Evolutionary conservation across 1,139 yeast species (phyloP).

Genomic region (Protomyces lactucae-debilis): DNA sequence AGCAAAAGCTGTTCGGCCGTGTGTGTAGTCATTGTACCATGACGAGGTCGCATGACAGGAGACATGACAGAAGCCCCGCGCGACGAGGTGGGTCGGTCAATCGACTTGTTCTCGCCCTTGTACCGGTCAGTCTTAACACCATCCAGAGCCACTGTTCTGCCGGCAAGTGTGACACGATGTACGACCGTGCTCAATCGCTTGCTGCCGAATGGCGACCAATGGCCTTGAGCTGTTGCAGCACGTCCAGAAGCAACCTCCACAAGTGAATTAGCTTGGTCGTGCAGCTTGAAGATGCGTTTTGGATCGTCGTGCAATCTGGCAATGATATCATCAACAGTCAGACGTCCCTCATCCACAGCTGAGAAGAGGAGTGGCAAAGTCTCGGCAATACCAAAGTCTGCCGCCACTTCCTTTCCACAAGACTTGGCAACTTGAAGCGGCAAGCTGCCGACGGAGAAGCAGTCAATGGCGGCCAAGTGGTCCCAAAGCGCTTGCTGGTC

Average conservation of each 20-base stretch:
- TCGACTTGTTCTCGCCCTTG: slow-evolving; percentile 30
- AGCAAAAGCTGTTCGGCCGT: not conserved
- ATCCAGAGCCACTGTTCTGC: slow-evolving; percentile 76
- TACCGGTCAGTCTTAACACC: slow-evolving; percentile 55
- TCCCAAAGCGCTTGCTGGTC: slow-evolving; percentile 85
- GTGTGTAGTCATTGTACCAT: not conserved
- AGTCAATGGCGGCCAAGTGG: slow-evolving; percentile 65
- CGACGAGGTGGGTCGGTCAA: slow-evolving; percentile 15
- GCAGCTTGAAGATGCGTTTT: slow-evolving; percentile 71
- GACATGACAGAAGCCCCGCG: not conserved
- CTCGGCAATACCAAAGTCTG: slow-evolving; percentile 76
- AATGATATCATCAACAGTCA: slow-evolving; percentile 69
- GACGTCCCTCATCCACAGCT: slow-evolving; percentile 69
- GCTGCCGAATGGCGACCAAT: slow-evolving; percentile 52
- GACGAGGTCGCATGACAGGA: not conserved
- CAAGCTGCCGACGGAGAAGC: slow-evolving; percentile 77
- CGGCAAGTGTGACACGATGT: slow-evolving; percentile 77
- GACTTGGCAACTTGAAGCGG: slow-evolving; percentile 70
- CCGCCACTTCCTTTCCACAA: slow-evolving; percentile 53
- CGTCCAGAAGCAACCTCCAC: slow-evolving; percentile 84
- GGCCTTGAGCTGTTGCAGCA: slow-evolving; percentile 44
- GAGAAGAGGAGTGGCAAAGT: slow-evolving; percentile 74
- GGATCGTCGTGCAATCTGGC: slow-evolving; percentile 78
- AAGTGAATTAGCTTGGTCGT: slow-evolving; percentile 65
- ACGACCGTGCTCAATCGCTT: slow-evolving; percentile 66